These are phyloP conservation scores for Tricholoma furcatifolium DNA, from an alignment of 768 basidiomycete species.

Conservation along the genomic window DNA sequence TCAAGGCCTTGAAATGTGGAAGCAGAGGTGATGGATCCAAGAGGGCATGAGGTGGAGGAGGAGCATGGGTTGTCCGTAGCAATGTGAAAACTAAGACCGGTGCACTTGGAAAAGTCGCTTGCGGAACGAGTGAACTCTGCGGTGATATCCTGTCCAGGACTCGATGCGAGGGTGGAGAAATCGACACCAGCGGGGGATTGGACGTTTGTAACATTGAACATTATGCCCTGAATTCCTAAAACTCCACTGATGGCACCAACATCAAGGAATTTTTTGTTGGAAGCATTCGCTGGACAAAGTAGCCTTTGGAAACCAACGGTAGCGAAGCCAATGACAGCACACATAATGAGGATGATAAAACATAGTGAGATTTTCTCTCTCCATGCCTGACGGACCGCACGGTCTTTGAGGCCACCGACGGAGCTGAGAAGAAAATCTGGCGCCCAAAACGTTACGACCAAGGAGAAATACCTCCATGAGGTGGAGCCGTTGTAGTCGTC, in stretches of 20 bases:
- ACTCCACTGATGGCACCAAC: conserved; percentile 60
- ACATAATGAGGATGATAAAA: conserved; percentile 78
- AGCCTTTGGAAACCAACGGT: conserved; percentile 94
- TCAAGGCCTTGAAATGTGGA: conserved; percentile 60
- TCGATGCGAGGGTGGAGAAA: conserved; percentile 52
- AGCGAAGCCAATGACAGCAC: conserved; percentile 80
- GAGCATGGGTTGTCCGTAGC: conserved; percentile 79
- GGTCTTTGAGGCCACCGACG: conserved; percentile 80
- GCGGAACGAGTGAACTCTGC: conserved; percentile 72
- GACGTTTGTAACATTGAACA: conserved; percentile 70
- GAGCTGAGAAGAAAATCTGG: conserved; percentile 73
- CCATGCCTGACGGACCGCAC: conserved; percentile 85
- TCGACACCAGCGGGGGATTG: conserved; percentile 52
- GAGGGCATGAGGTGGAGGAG: conserved; percentile 57
- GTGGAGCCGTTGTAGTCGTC: conserved; percentile 46
- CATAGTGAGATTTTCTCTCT: conserved; percentile 95
- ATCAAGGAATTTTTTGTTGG: conserved; percentile 44
- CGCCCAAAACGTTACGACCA: conserved; percentile 87
- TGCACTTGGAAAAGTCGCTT: conserved; percentile 65
- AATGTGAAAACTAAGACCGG: conserved; percentile 56
- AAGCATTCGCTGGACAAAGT: conserved; percentile 70
- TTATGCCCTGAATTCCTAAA: conserved; percentile 72
- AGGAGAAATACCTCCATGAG: conserved; percentile 82
- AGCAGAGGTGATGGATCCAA: conserved; percentile 55
- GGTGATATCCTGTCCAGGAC: conserved; percentile 89